Evolutionary conservation across 257 asterid species (phyloP).

Genomic region (Galeopsis tetrahit): DNA sequence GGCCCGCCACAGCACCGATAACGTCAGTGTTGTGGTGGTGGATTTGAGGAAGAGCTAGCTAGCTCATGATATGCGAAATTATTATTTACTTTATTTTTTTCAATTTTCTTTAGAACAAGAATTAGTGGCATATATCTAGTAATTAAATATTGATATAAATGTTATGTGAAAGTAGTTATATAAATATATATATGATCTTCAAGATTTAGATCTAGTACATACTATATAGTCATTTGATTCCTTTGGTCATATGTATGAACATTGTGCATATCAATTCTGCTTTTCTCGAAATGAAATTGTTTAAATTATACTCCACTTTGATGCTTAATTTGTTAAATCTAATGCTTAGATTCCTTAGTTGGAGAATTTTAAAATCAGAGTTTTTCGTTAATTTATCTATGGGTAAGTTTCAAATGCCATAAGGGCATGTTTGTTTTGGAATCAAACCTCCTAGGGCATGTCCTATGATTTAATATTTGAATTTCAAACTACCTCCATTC

Average conservation of each 20-base stretch:
- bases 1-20: slow-evolving; percentile 87
- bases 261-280: slow-evolving; percentile 20
- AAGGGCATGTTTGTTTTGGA: no score
- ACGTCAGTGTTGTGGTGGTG: slow-evolving; percentile 84
- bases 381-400: no score
- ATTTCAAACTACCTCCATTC: no score
- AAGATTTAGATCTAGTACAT: slow-evolving; percentile 5
- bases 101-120: background rate
- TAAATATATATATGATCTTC: slow-evolving; percentile 6
- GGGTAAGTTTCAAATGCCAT: no score
- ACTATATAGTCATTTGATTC: background rate
- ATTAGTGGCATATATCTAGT: slow-evolving; percentile 35
- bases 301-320: background rate
- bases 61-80: slow-evolving; percentile 14
- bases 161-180: background rate
- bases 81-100: background rate
- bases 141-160: background rate
- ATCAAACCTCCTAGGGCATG: no score
- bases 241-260: background rate
- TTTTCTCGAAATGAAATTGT: slow-evolving; percentile 27
- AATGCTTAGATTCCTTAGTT: no score
- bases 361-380: no score
- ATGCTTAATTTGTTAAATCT: background rate
- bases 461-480: no score
- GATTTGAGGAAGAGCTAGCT: slow-evolving; percentile 59